These are phyloP conservation scores for Tulasnella sp. DNA, from an alignment of 768 basidiomycete genomes.

Conservation along the genomic window DNA sequence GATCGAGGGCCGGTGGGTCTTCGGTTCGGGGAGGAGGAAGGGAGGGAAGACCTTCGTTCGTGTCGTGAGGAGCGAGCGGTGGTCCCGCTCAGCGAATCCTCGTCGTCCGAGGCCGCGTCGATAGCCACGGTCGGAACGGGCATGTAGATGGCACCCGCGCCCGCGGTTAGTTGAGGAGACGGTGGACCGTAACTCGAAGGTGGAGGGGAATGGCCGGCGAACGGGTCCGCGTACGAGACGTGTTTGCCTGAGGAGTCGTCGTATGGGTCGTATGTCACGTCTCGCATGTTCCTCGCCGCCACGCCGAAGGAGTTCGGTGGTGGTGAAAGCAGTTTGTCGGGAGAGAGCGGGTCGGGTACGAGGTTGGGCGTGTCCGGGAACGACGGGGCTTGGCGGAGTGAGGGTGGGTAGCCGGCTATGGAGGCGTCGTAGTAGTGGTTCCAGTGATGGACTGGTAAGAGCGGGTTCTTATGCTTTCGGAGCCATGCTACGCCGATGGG, in stretches of 20 bases:
- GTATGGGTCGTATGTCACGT: neutral
- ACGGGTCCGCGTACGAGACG: neutral
- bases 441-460: neutral
- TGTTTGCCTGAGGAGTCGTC: neutral
- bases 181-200: neutral
- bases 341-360: neutral
- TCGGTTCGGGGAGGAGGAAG: neutral
- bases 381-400: neutral
- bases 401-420: neutral
- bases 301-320: neutral
- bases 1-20: neutral
- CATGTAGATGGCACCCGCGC: neutral
- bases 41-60: neutral
- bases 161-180: neutral
- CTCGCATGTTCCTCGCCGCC: neutral
- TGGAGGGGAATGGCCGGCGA: neutral
- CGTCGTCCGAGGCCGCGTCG: neutral
- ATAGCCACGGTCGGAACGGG: neutral
- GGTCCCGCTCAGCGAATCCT: neutral
- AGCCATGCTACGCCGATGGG: conserved; percentile 21
- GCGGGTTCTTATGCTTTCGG: neutral
- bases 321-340: neutral
- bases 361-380: neutral
- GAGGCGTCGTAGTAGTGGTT: neutral
- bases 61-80: neutral